Percentiles rank a stretch among this genome's conserved stretches.
phyloP scores from a whole-genome alignment of 768 basidiomycete species.

The Xanthoconium purpureum region DNA sequence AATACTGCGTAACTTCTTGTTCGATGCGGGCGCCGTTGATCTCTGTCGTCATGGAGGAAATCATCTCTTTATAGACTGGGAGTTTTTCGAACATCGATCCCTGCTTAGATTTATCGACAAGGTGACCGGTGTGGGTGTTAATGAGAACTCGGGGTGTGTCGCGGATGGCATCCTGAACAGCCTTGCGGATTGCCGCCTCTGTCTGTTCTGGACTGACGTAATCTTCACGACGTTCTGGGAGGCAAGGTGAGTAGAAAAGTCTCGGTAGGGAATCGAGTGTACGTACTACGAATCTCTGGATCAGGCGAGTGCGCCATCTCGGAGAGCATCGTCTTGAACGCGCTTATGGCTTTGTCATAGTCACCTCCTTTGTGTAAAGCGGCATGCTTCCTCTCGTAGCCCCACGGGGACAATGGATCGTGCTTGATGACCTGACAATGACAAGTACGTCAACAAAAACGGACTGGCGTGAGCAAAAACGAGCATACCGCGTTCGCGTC shows the following conservation, averaged over 20 bases:
- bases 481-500: conserved; percentile 8
- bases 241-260: neutral
- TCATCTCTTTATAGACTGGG: conserved; percentile 5
- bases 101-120: conserved; percentile 1
- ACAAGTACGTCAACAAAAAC: neutral
- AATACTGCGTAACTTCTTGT: conserved; percentile 1
- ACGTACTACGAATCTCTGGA: conserved; percentile 3
- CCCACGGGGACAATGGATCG: conserved; percentile 7
- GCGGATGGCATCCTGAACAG: neutral
- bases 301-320: conserved; percentile 2
- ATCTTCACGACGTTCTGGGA: neutral
- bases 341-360: neutral
- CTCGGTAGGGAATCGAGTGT: neutral
- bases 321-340: conserved; percentile 9
- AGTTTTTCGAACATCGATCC: conserved; percentile 4
- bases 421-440: conserved; percentile 6
- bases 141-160: conserved; percentile 9
- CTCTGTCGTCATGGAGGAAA: conserved; percentile 9
- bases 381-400: conserved; percentile 9
- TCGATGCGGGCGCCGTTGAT: conserved; percentile 6
- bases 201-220: neutral
- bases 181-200: neutral
- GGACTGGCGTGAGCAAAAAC: neutral
- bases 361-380: neutral
- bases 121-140: conserved; percentile 6